These are phyloP conservation scores for Saccharomyces hybrid DNA, from an alignment of 1,139 yeast species.

Conservation along the genomic window DNA sequence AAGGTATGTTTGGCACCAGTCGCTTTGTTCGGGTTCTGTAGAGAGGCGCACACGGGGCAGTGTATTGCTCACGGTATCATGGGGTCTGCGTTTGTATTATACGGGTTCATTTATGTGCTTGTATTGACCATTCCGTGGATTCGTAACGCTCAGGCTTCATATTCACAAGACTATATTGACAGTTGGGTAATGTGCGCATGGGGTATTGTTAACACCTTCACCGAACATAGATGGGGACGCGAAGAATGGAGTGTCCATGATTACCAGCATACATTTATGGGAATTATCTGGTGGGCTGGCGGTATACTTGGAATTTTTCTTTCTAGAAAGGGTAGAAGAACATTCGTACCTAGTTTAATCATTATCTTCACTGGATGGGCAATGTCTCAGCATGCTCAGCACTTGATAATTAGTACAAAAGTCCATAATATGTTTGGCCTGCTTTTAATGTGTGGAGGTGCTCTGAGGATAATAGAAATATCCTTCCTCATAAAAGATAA, in stretches of 20 bases:
- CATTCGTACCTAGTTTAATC: slow-evolving; percentile 73
- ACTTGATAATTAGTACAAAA: slow-evolving; percentile 66
- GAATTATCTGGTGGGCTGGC: slow-evolving; percentile 93
- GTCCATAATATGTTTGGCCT: slow-evolving; percentile 83
- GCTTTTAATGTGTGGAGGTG: slow-evolving; percentile 72
- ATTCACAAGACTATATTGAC: slow-evolving; percentile 82
- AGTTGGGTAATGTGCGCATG: slow-evolving; percentile 71
- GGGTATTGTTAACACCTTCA: slow-evolving; percentile 91
- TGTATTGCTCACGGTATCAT: slow-evolving; percentile 95
- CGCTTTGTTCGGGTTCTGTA: slow-evolving; percentile 76
- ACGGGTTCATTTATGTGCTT: slow-evolving; percentile 62
- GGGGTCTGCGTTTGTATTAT: slow-evolving; percentile 84
- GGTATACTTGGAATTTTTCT: slow-evolving; percentile 78
- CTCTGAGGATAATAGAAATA: slow-evolving; percentile 66
- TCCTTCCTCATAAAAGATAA: slow-evolving; percentile 57
- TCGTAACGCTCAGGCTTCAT: slow-evolving; percentile 41
- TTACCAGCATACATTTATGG: slow-evolving; percentile 93
- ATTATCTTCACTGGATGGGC: slow-evolving; percentile 88
- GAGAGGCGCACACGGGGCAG: slow-evolving; percentile 75
- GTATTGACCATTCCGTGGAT: slow-evolving; percentile 68
- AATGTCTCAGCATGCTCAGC: slow-evolving; percentile 84
- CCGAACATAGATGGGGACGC: slow-evolving; percentile 90
- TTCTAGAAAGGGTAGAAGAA: slow-evolving; percentile 55
- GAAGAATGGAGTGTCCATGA: slow-evolving; percentile 88
- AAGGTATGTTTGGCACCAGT: slow-evolving; percentile 76